phyloP scores from a whole-genome alignment of 2,329 filamentous ascomycete species.

The Emergomyces africanus region DNA sequence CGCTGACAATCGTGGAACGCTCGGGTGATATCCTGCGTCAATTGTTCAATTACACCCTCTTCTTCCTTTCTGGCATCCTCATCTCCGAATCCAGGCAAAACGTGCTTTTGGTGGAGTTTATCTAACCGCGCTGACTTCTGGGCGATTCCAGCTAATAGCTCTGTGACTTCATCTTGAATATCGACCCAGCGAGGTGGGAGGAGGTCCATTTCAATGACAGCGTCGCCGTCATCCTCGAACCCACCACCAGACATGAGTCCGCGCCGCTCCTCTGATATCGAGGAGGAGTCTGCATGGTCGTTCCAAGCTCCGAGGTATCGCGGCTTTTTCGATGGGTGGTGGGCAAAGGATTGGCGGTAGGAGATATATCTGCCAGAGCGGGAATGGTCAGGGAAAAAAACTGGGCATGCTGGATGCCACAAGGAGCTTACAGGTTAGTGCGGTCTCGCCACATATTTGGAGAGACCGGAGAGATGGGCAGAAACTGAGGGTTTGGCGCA shows the following conservation, averaged over 20 bases:
- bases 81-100: slow-evolving; percentile 92
- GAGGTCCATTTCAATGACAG: slow-evolving; percentile 96
- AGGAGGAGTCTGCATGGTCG: slow-evolving; percentile 49
- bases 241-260: slow-evolving; percentile 75
- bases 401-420: slow-evolving; percentile 5
- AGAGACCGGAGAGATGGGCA: background rate
- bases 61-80: slow-evolving; percentile 78
- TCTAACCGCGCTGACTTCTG: slow-evolving; percentile 75
- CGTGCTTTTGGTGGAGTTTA: slow-evolving; percentile 91
- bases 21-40: slow-evolving; percentile 83
- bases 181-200: slow-evolving; percentile 93
- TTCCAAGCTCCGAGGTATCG: slow-evolving; percentile 49
- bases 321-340: slow-evolving; percentile 79
- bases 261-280: slow-evolving; percentile 54
- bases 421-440: slow-evolving; percentile 71
- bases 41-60: slow-evolving; percentile 75
- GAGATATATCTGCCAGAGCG: slow-evolving; percentile 66
- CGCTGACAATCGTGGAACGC: slow-evolving; percentile 83
- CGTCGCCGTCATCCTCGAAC: slow-evolving; percentile 59
- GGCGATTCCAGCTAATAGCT: slow-evolving; percentile 66
- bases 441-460: slow-evolving; percentile 92
- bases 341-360: slow-evolving; percentile 95
- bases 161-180: slow-evolving; percentile 82
- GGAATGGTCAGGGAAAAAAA: slow-evolving; percentile 12
- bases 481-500: background rate